phyloP scores from a whole-genome alignment of 2,329 filamentous ascomycete species.

The Mariannaea sp. region DNA sequence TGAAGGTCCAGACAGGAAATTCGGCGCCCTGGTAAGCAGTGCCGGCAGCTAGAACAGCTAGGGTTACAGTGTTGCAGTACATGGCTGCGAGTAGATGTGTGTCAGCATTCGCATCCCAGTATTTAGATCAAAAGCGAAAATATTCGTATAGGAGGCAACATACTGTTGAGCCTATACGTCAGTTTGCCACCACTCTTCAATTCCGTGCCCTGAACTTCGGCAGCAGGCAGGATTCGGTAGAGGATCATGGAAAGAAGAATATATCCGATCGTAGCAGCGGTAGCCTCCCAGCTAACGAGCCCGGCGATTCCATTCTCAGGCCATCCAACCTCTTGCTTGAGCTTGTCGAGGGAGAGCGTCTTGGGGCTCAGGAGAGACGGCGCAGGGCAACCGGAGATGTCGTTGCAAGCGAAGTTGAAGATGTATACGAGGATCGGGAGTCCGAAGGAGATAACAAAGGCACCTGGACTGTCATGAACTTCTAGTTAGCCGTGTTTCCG shows the following conservation, averaged over 20 bases:
- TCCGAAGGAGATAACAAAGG: conserved; percentile 76
- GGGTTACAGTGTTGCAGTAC: conserved; percentile 72
- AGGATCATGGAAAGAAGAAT: conserved; percentile 77
- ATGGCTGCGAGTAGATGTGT: conserved; percentile 67
- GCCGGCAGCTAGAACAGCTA: conserved; percentile 73
- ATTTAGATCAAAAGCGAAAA: too few relatives aligned
- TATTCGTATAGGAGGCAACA: conserved; percentile 28
- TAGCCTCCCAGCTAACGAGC: conserved; percentile 71
- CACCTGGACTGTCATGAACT: conserved; percentile 65
- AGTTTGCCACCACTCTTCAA: conserved; percentile 73
- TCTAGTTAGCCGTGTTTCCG: conserved; percentile 16
- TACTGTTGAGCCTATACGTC: conserved; percentile 82
- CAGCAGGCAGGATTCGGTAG: conserved; percentile 76
- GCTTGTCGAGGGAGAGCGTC: conserved; percentile 69
- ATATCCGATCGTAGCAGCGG: conserved; percentile 74
- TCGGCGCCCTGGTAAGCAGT: conserved; percentile 78
- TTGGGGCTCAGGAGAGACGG: conserved; percentile 77
- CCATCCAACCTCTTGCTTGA: conserved; percentile 86
- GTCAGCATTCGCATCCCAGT: conserved; percentile 19
- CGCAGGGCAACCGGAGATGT: conserved; percentile 87
- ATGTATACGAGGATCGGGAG: conserved; percentile 80
- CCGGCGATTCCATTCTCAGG: conserved; percentile 70
- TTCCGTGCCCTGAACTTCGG: conserved; percentile 70
- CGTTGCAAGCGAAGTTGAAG: conserved; percentile 87
- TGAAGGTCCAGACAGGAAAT: conserved; percentile 89